Conservation (phyloP, 2,329 filamentous ascomycete species). For the Grosmannia huntii region DNA sequence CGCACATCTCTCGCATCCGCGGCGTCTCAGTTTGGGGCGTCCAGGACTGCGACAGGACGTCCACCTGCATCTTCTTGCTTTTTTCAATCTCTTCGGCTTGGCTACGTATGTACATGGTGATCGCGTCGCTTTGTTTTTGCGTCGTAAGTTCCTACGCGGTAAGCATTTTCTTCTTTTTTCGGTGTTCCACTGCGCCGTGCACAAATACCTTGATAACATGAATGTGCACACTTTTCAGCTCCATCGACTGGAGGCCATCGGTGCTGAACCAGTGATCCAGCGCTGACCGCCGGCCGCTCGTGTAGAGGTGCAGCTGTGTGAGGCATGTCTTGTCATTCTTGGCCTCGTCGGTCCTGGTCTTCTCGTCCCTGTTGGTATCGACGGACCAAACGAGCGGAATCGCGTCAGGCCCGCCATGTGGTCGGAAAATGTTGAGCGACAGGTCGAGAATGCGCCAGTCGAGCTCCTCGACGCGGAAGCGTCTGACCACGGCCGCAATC, state of each 20-base stretch:
- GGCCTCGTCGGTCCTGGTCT: neutral
- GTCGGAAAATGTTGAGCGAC: conserved; percentile 2
- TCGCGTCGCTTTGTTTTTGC: neutral
- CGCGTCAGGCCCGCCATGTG: neutral
- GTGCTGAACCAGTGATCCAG: conserved; percentile 6
- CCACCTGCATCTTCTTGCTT: neutral
- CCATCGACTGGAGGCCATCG: neutral
- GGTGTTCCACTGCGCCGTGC: neutral
- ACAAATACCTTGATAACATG: conserved; percentile 3
- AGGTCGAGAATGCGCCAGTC: conserved; percentile 9
- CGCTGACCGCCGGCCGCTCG: conserved; percentile 1
- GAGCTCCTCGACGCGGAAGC: conserved; percentile 7
- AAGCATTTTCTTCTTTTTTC: neutral
- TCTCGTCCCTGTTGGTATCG: neutral
- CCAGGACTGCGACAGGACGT: neutral
- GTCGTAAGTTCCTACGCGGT: neutral
- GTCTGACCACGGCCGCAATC: conserved; percentile 1
- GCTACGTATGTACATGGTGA: neutral
- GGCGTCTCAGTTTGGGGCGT: neutral
- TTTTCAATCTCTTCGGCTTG: neutral
- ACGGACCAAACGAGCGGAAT: neutral
- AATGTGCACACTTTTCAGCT: conserved; percentile 1
- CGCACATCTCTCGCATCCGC: neutral
- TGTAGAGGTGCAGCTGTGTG: conserved; percentile 4
- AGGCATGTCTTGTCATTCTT: neutral